Percentiles rank a stretch among this genome's conserved stretches.
These are phyloP conservation scores for Metrosideros polymorpha DNA, from an alignment of 441 rosid species.

Conservation along the genomic window DNA sequence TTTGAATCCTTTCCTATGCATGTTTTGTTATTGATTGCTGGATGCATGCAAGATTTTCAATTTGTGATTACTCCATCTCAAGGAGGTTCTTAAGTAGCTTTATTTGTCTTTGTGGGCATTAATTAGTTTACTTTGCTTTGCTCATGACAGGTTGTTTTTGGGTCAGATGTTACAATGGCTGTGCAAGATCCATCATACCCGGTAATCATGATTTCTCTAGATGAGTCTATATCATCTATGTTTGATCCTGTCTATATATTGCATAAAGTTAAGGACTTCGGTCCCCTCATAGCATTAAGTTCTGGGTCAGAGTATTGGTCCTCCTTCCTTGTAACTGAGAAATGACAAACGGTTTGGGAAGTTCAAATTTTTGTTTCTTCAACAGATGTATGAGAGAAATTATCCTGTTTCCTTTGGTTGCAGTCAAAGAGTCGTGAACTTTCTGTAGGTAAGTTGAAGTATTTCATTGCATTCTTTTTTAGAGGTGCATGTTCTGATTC, in stretches of 20 bases:
- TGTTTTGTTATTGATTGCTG: neutral
- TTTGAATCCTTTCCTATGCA: neutral
- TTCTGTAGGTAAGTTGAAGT: neutral
- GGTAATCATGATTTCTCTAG: slow-evolving; percentile 27
- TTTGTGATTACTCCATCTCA: neutral
- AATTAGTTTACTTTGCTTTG: neutral
- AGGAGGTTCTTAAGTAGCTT: neutral
- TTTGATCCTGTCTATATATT: neutral
- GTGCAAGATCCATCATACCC: slow-evolving; percentile 99
- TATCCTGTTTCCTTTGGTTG: neutral
- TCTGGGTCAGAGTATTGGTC: neutral
- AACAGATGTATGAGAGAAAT: neutral
- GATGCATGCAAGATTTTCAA: neutral
- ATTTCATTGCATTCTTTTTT: neutral
- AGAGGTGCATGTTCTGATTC: neutral
- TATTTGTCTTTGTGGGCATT: neutral
- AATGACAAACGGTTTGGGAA: neutral
- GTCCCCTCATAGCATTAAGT: neutral
- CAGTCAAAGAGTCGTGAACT: neutral
- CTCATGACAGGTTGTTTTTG: slow-evolving; percentile 64
- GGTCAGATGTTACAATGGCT: slow-evolving; percentile 78
- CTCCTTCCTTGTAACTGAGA: neutral
- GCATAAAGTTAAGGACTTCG: neutral
- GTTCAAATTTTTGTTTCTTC: neutral
- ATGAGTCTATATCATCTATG: neutral